phyloP scores from a whole-genome alignment of 164 flowering plant species.

The Piper betle region DNA sequence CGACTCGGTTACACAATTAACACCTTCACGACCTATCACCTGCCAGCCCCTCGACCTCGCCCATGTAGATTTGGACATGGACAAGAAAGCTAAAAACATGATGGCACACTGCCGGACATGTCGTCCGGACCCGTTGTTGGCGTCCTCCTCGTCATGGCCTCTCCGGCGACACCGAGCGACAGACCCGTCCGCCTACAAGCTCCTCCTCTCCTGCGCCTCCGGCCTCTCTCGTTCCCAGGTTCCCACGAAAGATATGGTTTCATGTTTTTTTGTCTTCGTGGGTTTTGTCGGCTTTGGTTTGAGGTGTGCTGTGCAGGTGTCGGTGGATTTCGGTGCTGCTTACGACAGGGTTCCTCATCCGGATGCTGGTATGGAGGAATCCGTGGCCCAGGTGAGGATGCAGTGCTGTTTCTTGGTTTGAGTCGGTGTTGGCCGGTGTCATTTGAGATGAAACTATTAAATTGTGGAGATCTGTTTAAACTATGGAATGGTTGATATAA shows the following conservation, averaged over 20 bases:
- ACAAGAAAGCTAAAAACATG: no score
- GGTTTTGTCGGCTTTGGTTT: no score
- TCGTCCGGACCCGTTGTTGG: no score
- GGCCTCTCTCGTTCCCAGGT: slow-evolving; percentile 67
- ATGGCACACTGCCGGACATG: no score
- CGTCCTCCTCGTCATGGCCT: no score
- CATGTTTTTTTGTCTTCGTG: neutral
- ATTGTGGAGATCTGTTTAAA: neutral
- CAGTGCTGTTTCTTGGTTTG: neutral
- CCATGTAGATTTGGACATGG: no score
- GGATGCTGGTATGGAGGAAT: neutral
- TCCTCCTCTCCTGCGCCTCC: slow-evolving; percentile 46
- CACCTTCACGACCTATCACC: no score
- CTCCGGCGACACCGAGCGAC: no score
- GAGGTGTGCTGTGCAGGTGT: neutral
- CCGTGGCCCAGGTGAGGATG: neutral
- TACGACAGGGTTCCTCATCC: neutral
- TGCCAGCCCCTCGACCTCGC: no score
- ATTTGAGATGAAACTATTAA: neutral
- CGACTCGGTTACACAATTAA: no score
- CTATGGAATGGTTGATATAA: no score
- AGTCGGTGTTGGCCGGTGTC: no score
- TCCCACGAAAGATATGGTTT: neutral
- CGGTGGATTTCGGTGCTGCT: neutral
- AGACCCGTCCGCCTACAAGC: slow-evolving; percentile 21